A percentile compares a stretch with the other conserved stretches of the same genome.
Conservation (phyloP, 192 early-diverging fungal species). For the Spizellomyces punctatus region DNA sequence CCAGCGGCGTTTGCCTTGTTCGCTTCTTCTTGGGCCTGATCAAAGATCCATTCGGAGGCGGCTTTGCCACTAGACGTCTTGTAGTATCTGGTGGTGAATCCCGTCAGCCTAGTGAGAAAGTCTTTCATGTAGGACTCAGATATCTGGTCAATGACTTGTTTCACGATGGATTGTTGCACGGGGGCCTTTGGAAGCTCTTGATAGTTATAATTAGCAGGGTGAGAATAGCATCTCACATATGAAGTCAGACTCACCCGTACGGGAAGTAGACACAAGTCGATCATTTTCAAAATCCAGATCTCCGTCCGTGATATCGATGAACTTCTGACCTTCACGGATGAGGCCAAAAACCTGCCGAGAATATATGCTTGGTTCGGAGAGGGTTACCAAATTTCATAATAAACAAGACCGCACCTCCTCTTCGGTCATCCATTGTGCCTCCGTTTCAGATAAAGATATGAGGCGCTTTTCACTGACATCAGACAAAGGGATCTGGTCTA, state of each 20-base stretch:
- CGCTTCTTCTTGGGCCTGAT: constrained; percentile 36
- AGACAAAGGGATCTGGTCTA: not conserved
- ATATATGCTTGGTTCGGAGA: not conserved
- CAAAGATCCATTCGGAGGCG: constrained; percentile 43
- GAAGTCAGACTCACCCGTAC: not conserved
- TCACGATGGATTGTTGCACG: constrained; percentile 61
- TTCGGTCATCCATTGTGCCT: constrained; percentile 33
- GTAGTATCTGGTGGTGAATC: constrained; percentile 90
- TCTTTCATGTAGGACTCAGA: constrained; percentile 68
- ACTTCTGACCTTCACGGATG: constrained; percentile 65
- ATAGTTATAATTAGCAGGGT: not conserved
- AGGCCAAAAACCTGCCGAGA: constrained; percentile 63
- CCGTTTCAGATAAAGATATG: constrained; percentile 28
- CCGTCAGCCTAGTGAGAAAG: constrained; percentile 75
- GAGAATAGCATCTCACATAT: not conserved
- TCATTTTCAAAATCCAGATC: constrained; percentile 15
- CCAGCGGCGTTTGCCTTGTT: constrained; percentile 14
- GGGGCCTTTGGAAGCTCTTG: constrained; percentile 54
- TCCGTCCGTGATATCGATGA: constrained; percentile 89
- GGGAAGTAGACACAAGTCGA: not conserved
- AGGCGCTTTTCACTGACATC: constrained; percentile 26
- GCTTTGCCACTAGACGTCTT: constrained; percentile 52
- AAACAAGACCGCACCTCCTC: constrained; percentile 17
- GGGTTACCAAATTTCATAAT: not conserved
- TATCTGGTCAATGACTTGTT: constrained; percentile 60